These are phyloP conservation scores for Earliella scabrosa DNA, from an alignment of 1,284 basidiomycete species.

Conservation along the genomic window DNA sequence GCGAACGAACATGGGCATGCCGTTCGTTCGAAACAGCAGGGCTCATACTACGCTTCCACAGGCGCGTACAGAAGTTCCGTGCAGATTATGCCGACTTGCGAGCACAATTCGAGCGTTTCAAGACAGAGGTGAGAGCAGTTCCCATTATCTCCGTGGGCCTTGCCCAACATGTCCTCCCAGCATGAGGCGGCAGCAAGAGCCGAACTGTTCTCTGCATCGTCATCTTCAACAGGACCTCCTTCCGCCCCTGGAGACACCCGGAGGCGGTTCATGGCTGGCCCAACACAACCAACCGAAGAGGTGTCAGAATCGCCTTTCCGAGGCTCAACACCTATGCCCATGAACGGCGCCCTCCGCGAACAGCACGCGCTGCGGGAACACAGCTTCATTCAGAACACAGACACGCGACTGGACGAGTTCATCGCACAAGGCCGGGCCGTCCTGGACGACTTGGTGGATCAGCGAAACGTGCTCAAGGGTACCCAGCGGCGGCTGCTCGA, in stretches of 20 bases:
- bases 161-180: constrained; percentile 38
- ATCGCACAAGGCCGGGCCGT: constrained; percentile 90
- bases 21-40: not conserved
- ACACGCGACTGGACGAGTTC: constrained; percentile 84
- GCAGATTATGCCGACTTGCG: constrained; percentile 75
- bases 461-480: constrained; percentile 90
- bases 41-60: constrained; percentile 32
- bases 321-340: constrained; percentile 53
- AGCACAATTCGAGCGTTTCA: constrained; percentile 71
- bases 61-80: constrained; percentile 85
- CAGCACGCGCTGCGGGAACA: constrained; percentile 85
- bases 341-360: constrained; percentile 62
- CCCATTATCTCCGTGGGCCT: not conserved
- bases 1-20: too few relatives aligned
- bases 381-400: constrained; percentile 82
- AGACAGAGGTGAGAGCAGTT: constrained; percentile 47
- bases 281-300: constrained; percentile 48
- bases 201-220: constrained; percentile 56
- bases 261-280: constrained; percentile 54
- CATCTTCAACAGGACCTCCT: constrained; percentile 50
- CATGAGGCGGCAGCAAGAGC: constrained; percentile 58
- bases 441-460: constrained; percentile 88
- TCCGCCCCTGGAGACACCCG: constrained; percentile 59
- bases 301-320: constrained; percentile 79
- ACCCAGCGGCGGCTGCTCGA: constrained; percentile 84